A percentile compares a stretch with the other conserved stretches of the same genome.
These are phyloP conservation scores for Serendipita sp. DNA, from an alignment of 768 basidiomycete genomes.

Conservation along the genomic window DNA sequence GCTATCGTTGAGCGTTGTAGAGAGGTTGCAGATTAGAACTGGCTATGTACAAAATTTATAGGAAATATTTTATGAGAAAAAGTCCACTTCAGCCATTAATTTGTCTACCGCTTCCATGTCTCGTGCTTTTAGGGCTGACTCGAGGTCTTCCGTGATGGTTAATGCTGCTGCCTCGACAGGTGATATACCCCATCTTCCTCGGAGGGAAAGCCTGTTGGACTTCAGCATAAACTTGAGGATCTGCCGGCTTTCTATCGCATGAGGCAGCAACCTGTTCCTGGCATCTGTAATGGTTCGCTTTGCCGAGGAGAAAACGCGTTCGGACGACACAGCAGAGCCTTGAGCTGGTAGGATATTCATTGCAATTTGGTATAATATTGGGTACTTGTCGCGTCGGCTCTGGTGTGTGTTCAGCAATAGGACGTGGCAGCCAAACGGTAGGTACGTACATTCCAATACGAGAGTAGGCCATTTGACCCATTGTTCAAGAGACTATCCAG, in stretches of 20 bases:
- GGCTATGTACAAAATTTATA: too few species aligned
- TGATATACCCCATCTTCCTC: neutral
- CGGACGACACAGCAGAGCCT: conserved; percentile 11
- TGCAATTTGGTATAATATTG: conserved; percentile 9
- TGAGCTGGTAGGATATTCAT: conserved; percentile 12
- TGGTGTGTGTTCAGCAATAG: too few species aligned
- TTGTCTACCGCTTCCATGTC: neutral
- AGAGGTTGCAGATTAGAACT: too few species aligned
- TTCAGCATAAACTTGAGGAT: neutral
- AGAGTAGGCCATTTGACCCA: neutral
- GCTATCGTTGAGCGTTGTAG: too few species aligned
- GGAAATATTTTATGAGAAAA: too few species aligned
- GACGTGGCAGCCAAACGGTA: too few species aligned
- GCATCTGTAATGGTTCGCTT: neutral
- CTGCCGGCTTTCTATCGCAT: neutral
- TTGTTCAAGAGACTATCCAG: neutral
- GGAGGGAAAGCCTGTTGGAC: neutral
- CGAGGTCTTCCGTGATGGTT: neutral
- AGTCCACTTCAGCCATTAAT: neutral
- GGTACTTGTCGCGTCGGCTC: neutral
- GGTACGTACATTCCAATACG: neutral
- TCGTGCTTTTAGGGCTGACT: neutral
- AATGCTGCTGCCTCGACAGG: neutral
- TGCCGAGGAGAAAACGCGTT: conserved; percentile 12
- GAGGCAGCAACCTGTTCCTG: neutral